Base-by-base conservation (phyloP, 179 eudicot genomes). In the Camellia oleifera region DNA sequence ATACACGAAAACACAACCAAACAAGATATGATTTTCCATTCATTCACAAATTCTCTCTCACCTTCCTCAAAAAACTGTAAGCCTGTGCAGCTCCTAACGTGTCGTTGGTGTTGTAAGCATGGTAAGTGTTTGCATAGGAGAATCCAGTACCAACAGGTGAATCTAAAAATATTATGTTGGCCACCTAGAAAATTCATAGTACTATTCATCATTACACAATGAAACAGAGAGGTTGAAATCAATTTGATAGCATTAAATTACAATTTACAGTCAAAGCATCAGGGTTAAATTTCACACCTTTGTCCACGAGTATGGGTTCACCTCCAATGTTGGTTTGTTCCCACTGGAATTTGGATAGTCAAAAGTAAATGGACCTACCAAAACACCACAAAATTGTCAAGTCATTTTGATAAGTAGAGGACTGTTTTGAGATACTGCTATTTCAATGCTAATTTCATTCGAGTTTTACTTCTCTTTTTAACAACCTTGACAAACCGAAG, bases 71-170 rank as follows among this genome's bases (percentile, higher is more conserved):
- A 56, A 79, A 71, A 7, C 32, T 68, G 18, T 79, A 79, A 23
- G 50, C 54, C 15, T 14, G 71, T 56, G 7, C 40, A 1, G 71
- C 50, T 7, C 40, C 40, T 0, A 46, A 4, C 0, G 77, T 54
- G 73, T 86, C 92, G 1, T 84, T 85, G 0, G 86, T 72, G 78
- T 82, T 66, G 60, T 79, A 83, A 20, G 87, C 88, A 44, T 80
- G 64, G 26, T 71, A 6, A 2, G 90, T 84, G 76, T 20, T 85
- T 52, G 85, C 86, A 77, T 85, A 90, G 5, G 93, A 88, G 78
- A 84, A 86, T 20, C 89, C 89, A 12, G 89, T 84, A 46, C 89
- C 85, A 3, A 77, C 89, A 7, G 89, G 89, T 18, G 77, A 73
- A 65, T 86, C 89, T 6, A 86, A 0, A 61, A 82, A 86, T 79